phyloP scores from a whole-genome alignment of 75 land plant species.

The Sequoia sempervirens region DNA sequence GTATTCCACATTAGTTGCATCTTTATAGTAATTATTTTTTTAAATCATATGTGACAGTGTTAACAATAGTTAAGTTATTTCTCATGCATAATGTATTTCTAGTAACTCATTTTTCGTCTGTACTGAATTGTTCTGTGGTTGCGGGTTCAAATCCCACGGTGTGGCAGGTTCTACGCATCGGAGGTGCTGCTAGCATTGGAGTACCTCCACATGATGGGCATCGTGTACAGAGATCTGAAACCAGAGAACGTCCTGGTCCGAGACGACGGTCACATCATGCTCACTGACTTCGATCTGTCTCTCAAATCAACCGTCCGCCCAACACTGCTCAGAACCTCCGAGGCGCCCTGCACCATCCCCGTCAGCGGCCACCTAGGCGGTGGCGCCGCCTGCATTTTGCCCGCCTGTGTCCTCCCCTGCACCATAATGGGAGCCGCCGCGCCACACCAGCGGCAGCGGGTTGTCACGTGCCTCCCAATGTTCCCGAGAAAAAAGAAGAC shows the following conservation, averaged over 20 bases:
- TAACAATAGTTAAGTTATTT: no score
- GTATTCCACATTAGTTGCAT: no score
- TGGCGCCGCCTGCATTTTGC: slow-evolving; percentile 17
- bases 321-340: background rate
- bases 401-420: background rate
- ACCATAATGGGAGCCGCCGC: background rate
- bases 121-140: background rate
- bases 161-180: slow-evolving; percentile 23
- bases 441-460: background rate
- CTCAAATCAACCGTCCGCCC: background rate
- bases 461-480: slow-evolving; percentile 20
- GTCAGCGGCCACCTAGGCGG: slow-evolving; percentile 8
- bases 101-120: no score
- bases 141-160: background rate
- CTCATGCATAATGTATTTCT: background rate
- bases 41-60: no score
- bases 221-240: slow-evolving; percentile 30
- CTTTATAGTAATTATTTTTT: no score
- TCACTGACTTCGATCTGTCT: slow-evolving; percentile 26
- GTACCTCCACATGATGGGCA: slow-evolving; percentile 18
- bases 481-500: slow-evolving; percentile 40
- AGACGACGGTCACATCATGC: slow-evolving; percentile 19
- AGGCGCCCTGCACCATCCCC: background rate
- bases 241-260: slow-evolving; percentile 27
- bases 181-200: slow-evolving; percentile 23